These are phyloP conservation scores for Camellia oleifera DNA, from an alignment of 179 eudicot species.

Conservation along the genomic window DNA sequence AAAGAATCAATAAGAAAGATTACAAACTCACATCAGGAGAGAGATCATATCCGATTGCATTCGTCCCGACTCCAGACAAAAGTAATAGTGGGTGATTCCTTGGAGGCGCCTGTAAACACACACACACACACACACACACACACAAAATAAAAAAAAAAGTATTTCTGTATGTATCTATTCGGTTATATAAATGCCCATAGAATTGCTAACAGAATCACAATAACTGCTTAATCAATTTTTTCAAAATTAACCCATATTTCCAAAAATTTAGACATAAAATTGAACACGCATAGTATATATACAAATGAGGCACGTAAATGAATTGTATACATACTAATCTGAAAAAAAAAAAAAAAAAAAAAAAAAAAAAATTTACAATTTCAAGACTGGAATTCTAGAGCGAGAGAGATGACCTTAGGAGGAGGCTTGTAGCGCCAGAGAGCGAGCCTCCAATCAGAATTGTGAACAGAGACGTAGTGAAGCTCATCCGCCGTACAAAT, in stretches of 20 bases:
- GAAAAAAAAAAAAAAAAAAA: background rate
- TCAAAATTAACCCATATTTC: too few relatives aligned
- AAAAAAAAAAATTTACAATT: constrained; percentile 6
- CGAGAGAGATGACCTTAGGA: constrained; percentile 25
- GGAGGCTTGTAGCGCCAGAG: constrained; percentile 71
- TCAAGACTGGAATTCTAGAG: background rate
- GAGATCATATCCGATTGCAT: constrained; percentile 76
- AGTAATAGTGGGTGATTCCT: constrained; percentile 67
- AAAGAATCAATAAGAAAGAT: background rate
- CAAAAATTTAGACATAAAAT: too few relatives aligned
- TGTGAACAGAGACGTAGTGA: constrained; percentile 54
- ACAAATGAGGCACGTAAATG: too few relatives aligned
- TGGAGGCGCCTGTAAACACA: constrained; percentile 33
- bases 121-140: too few relatives aligned
- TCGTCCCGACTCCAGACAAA: constrained; percentile 70
- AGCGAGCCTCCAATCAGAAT: constrained; percentile 57
- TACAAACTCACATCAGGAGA: constrained; percentile 55
- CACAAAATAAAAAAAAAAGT: background rate
- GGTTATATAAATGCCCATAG: too few relatives aligned
- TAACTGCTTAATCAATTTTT: too few relatives aligned
- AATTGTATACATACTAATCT: too few relatives aligned
- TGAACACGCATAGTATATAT: too few relatives aligned
- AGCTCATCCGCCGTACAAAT: constrained; percentile 78
- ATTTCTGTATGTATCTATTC: too few relatives aligned
- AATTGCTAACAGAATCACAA: too few relatives aligned